Percentiles rank a stretch among this genome's conserved stretches.
Conservation (phyloP, 768 basidiomycete genomes). For the Phlebiopsis flavidoalba region DNA sequence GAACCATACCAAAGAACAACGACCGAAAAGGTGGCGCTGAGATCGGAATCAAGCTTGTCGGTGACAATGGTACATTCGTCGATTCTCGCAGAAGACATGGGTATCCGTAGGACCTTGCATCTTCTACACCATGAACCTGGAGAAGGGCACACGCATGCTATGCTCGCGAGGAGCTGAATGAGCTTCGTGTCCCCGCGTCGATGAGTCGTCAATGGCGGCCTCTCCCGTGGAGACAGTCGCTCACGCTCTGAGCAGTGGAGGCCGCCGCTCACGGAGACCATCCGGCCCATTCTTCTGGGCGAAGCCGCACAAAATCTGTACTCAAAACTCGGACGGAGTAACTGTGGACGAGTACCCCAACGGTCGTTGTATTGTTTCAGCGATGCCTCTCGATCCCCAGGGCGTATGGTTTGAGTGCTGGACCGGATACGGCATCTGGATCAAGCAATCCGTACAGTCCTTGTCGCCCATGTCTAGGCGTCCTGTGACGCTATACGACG, state of each 20-base stretch:
- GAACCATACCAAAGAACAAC: slow-evolving; percentile 86
- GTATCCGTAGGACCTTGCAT: slow-evolving; percentile 88
- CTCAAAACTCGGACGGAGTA: slow-evolving; percentile 92
- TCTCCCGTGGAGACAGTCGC: slow-evolving; percentile 95
- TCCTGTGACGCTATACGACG: too few species aligned
- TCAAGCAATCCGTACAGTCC: slow-evolving; percentile 75
- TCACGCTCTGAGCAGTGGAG: too few species aligned
- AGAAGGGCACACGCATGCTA: slow-evolving; percentile 95
- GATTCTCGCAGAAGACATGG: slow-evolving; percentile 77
- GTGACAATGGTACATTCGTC: slow-evolving; percentile 89
- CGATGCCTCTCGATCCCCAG: slow-evolving; percentile 95
- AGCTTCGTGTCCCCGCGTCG: slow-evolving; percentile 81
- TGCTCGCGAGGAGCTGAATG: slow-evolving; percentile 86
- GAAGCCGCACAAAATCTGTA: slow-evolving; percentile 93
- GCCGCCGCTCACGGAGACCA: slow-evolving; percentile 84
- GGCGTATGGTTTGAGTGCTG: slow-evolving; percentile 97
- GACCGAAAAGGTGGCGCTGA: slow-evolving; percentile 92
- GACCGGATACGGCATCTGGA: slow-evolving; percentile 93
- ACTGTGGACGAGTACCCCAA: slow-evolving; percentile 99
- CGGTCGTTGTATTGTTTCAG: slow-evolving; percentile 94
- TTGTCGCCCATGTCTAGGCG: not conserved
- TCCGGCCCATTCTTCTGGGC: slow-evolving; percentile 99
- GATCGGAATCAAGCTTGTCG: slow-evolving; percentile 91
- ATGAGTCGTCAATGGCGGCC: slow-evolving; percentile 95
- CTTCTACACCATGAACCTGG: slow-evolving; percentile 97